Evolutionary conservation across 2,329 filamentous ascomycete genomes (phyloP), one percentile per base, ranked within the genome.

Genomic region (Cladosporium velox): DNA sequence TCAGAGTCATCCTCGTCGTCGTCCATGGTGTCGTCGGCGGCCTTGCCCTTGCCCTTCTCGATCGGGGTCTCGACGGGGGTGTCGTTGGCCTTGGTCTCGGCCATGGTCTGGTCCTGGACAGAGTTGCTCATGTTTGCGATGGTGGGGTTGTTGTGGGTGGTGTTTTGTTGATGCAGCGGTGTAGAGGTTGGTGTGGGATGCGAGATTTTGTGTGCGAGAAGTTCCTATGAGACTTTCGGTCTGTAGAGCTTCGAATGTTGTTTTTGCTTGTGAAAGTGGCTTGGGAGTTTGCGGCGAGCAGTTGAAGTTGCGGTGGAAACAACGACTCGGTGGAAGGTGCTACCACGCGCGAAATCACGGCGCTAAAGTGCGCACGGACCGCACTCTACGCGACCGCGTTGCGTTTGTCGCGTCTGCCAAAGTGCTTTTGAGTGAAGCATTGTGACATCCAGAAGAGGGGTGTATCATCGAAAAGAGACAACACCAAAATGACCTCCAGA

Each of bases 11-110:
- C 73, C 57, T 73, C 72, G 18, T 73, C 72, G 66, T 76, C 74
- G 34, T 90, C 90, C 86, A 92, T 91, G 76, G 85, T 84, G 72
- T 90, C 87, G 71, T 88, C 82, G 51, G 79, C 79, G 64, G 87
- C 89, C 85, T 97, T 97, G 83, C 92, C 92, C 85, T 97, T 97
- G 80, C 91, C 92, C 86, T 96, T 96, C 79, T 84, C 81, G 35
- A 67, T 34, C 32, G 82, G 76, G 69, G 82, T 78, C 51, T 72
- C 73, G 68, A 74, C 49, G 26, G 61, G 61, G 5, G 61, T 74
- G 71, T 75, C 73, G 66, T 66, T 69, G 59, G 63, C 66, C 66
- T 72, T 63, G 41, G 59, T 70, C 61, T 70, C 67, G 49, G 72
- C 66, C 59, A 69, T 67, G 67, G 52, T 69, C 59, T 67, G 67